These are phyloP conservation scores for Wallacemonas rigidus DNA, from an alignment of 208 protist genomes.

Conservation along the genomic window DNA sequence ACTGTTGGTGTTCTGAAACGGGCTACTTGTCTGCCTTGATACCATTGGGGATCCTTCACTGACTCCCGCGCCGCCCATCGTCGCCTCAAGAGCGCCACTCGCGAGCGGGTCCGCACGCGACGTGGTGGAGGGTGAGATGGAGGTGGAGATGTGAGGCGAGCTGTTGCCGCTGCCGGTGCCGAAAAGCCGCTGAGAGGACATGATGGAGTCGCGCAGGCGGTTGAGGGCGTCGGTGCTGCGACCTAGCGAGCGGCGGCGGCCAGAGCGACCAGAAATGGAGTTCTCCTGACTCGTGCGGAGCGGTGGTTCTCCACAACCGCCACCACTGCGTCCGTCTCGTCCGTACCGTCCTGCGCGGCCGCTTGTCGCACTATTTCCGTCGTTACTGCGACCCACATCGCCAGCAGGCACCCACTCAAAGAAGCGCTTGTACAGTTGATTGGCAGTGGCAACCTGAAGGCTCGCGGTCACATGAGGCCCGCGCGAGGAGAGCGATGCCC, in stretches of 20 bases:
- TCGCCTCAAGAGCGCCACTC: neutral
- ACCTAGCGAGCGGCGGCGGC: conserved; percentile 8
- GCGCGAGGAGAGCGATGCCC: neutral
- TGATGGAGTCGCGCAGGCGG: conserved; percentile 10
- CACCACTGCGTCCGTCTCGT: neutral
- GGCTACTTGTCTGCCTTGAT: no score
- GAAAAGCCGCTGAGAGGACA: conserved; percentile 11
- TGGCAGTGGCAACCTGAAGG: neutral
- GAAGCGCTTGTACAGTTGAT: neutral
- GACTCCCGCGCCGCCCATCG: neutral
- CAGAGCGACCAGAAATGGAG: neutral
- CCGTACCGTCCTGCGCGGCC: neutral
- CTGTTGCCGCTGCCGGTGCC: conserved; percentile 5
- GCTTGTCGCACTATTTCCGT: neutral
- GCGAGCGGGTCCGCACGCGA: neutral
- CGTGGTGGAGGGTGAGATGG: conserved; percentile 8
- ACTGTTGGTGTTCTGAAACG: no score
- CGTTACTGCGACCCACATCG: neutral
- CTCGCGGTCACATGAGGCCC: neutral
- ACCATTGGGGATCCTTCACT: no score
- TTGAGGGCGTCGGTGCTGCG: neutral
- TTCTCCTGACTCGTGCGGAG: conserved; percentile 1
- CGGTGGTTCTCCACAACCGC: neutral
- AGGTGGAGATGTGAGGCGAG: conserved; percentile 17
- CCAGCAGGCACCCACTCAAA: conserved; percentile 7